Conservation (phyloP, 2,329 filamentous ascomycete species). For the Sporothrix dimorphospora region DNA sequence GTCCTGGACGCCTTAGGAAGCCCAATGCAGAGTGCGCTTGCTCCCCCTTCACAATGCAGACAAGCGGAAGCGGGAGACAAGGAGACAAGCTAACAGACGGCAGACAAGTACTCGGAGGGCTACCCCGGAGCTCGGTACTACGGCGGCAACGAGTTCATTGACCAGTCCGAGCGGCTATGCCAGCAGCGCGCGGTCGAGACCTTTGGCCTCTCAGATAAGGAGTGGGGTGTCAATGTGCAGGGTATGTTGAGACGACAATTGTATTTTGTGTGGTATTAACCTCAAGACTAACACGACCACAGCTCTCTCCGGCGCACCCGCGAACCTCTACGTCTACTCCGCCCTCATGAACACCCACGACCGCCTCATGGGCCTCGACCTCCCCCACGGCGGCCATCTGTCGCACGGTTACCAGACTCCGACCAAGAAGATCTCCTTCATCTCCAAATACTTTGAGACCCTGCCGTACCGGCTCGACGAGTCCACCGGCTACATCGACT, state of each 20-base stretch:
- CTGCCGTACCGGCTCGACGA: slow-evolving; percentile 92
- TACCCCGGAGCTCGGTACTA: slow-evolving; percentile 97
- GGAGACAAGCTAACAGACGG: slow-evolving; percentile 9
- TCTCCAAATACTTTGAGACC: slow-evolving; percentile 99
- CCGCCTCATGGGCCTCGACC: slow-evolving; percentile 93
- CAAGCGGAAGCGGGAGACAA: background rate
- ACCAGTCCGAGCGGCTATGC: slow-evolving; percentile 84
- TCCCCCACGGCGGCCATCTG: slow-evolving; percentile 94
- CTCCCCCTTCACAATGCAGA: background rate
- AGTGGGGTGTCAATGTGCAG: slow-evolving; percentile 98
- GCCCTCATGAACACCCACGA: slow-evolving; percentile 92
- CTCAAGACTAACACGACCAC: slow-evolving; percentile 41
- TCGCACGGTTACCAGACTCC: slow-evolving; percentile 98
- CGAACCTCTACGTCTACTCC: slow-evolving; percentile 92
- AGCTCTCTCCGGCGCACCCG: slow-evolving; percentile 75
- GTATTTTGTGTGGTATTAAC: background rate
- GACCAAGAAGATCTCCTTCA: slow-evolving; percentile 91
- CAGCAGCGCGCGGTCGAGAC: slow-evolving; percentile 87
- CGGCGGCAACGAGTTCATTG: slow-evolving; percentile 95
- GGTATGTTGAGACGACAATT: slow-evolving; percentile 52
- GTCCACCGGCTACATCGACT: slow-evolving; percentile 91
- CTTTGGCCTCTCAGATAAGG: slow-evolving; percentile 78
- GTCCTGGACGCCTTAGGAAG: slow-evolving; percentile 90
- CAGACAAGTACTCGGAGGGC: slow-evolving; percentile 97
- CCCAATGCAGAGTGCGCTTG: slow-evolving; percentile 82